A percentile compares a stretch with the other conserved stretches of the same genome.
phyloP scores from a whole-genome alignment of 331 rosid genomes.

The Acacia concinna region DNA sequence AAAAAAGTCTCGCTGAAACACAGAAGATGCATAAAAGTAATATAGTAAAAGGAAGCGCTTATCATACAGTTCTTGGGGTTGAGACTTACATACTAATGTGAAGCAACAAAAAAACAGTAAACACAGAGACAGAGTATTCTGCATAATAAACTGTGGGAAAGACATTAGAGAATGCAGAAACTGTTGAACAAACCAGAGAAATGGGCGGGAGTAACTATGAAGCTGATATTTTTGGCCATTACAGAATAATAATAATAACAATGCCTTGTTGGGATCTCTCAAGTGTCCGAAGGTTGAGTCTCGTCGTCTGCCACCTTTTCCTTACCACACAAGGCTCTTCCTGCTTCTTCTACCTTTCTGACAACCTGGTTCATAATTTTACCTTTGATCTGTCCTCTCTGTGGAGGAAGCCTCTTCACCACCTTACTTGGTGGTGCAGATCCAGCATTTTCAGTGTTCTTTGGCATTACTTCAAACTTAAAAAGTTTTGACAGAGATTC shows the following conservation, averaged over 20 bases:
- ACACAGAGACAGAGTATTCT: not conserved
- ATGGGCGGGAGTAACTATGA: not conserved
- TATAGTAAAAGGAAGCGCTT: not conserved
- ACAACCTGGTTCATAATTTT: slow-evolving; percentile 32
- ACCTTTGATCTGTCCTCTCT: slow-evolving; percentile 52
- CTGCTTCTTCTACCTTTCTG: slow-evolving; percentile 35
- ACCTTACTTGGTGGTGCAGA: slow-evolving; percentile 7
- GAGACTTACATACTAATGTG: not conserved
- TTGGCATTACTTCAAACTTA: slow-evolving; percentile 27
- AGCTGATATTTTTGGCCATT: not conserved
- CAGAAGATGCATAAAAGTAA: not conserved
- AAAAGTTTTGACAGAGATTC: not conserved
- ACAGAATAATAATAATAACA: slow-evolving; percentile 3
- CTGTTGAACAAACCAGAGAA: slow-evolving; percentile 5
- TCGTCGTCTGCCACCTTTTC: slow-evolving; percentile 28
- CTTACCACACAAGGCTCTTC: slow-evolving; percentile 23
- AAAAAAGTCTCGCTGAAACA: not conserved
- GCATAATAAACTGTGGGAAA: not conserved
- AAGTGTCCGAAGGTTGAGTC: not conserved
- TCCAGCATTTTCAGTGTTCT: not conserved
- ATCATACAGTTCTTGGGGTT: too few species aligned
- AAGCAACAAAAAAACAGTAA: not conserved
- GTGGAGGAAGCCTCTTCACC: slow-evolving; percentile 42
- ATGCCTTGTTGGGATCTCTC: not conserved
- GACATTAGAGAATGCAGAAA: not conserved